These are phyloP conservation scores for Monosporascus sp. DNA, from an alignment of 2,329 filamentous ascomycete species.

Conservation along the genomic window DNA sequence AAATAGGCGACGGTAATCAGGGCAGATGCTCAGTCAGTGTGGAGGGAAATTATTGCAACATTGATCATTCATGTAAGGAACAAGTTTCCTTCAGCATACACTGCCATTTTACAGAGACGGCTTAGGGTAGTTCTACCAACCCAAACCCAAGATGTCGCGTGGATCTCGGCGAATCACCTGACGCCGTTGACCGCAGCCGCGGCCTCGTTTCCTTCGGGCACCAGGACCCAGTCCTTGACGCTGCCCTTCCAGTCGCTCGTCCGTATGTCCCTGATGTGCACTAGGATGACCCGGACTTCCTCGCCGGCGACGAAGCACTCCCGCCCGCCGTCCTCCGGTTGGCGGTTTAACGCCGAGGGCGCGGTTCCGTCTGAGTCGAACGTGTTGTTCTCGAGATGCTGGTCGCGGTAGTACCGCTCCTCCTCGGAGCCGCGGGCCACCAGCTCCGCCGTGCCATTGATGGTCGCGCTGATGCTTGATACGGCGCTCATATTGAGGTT, in stretches of 20 bases:
- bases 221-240: slow-evolving; percentile 69
- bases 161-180: slow-evolving; percentile 10
- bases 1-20: no score
- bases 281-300: slow-evolving; percentile 81
- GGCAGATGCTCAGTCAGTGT: no score
- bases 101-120: no score
- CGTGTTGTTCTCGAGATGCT: slow-evolving; percentile 88
- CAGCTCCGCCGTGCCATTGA: slow-evolving; percentile 79
- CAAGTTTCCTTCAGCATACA: no score
- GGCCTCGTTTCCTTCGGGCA: slow-evolving; percentile 24
- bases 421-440: slow-evolving; percentile 70
- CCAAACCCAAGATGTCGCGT: no score
- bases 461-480: slow-evolving; percentile 84
- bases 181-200: slow-evolving; percentile 34
- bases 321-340: slow-evolving; percentile 35
- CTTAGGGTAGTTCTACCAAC: no score
- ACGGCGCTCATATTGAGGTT: slow-evolving; percentile 88
- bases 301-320: slow-evolving; percentile 72
- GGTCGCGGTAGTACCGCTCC: slow-evolving; percentile 75
- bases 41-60: no score
- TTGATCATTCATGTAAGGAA: no score
- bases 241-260: slow-evolving; percentile 96
- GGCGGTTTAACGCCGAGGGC: slow-evolving; percentile 28
- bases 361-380: slow-evolving; percentile 57
- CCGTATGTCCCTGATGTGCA: slow-evolving; percentile 75